Base-by-base conservation (phyloP, 2,329 filamentous ascomycete genomes). In the Fusarium tricinctum region DNA sequence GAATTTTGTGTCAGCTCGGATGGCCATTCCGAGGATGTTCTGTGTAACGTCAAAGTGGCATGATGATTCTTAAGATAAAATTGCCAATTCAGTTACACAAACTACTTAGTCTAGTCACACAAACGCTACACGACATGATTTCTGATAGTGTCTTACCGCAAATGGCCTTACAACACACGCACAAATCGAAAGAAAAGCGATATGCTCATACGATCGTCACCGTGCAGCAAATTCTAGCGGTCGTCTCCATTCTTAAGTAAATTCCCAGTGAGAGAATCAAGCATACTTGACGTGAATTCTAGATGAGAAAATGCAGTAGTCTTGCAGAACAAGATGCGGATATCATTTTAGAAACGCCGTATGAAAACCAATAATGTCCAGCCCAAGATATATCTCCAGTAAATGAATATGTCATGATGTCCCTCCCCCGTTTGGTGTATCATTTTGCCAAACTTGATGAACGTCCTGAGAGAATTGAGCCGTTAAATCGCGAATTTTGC, bases 401-500 rank as follows among this genome's bases (percentile, higher is more conserved):
- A 17, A 32, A 46, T 19, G 2, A 44, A 40, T 13, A 50, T 33
- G 19, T 66, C 43, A 69, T 32, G 42, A 32, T 4, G 61, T 22
- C 20, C 38, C 52, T 5, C 32, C 20, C 13, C 43, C 43, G n/a
- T 22, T 40, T 13, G 33, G 33, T 10, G 48, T 26, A 5, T 57
- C 56, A 19, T 46, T 60, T 35, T 69, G 28, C 68, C 68, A 70
- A 17, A 71, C 60, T 20, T 55, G 51, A 32, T 70, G 42, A 20
- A 70, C 68, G 28, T 70, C 68, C 17, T 48, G 47, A 5, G 68
- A 70, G 46, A 70, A 70, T 14, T 69, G 68, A 4, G 68, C 68
- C 7, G 68, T 70, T 19, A 70, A 48, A 13, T 70, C 68, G 17
- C 63, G 68, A 22, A 70, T 70, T 44, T 70, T 70, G 26, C 68